Base-by-base conservation (phyloP, 2,329 filamentous ascomycete genomes). In the Boeremia exigua region DNA sequence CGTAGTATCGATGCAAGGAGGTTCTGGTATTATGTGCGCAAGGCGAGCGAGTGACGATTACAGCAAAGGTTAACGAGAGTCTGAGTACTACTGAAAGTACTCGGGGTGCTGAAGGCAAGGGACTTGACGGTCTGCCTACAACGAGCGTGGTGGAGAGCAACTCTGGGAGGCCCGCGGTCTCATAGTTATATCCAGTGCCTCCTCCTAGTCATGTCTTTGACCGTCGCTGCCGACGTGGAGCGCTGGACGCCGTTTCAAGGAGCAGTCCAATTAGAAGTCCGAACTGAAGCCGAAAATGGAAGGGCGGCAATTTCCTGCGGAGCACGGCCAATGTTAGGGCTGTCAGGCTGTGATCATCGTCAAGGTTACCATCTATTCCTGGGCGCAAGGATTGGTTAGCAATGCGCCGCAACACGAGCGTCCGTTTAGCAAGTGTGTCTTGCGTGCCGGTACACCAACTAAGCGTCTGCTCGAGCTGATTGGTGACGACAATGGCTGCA, bases 281-380 rank as follows among this genome's bases (percentile, higher is more conserved):
- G 37, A 29, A 48, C 40, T 54, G 50, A 57, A 48, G 46, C 60
- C 51, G 54, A 58, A 62, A 53, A 42, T 61, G 60, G 61, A 54
- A 61, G 54, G 55, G 68, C 68, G 62, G 56, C 61, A 72, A 69
- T 69, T 66, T 67, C 57, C 52, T 52, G 54, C 58, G 54, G 56
- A 38, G 50, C 57, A 51, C 47, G 43, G 68, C 65, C 65, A 67
- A 67, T 66, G 59, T 59, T 49, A 63, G 54, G 50, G 46, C 48
- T 38, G 52, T 40, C 50, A 43, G 38, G 59, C 56, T 48, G 47
- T 38, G 68, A 70, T 71, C 63, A 50, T 56, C 63, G 58, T 62
- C 56, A 56, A 29, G 64, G 55, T 47, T 54, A 38, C 37, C 36
- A 48, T 62, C 66, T 68, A 69, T 71, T 69, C 62, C 61, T 63